phyloP scores from a whole-genome alignment of 1,284 basidiomycete species.

The Sphagnurus paluster region DNA sequence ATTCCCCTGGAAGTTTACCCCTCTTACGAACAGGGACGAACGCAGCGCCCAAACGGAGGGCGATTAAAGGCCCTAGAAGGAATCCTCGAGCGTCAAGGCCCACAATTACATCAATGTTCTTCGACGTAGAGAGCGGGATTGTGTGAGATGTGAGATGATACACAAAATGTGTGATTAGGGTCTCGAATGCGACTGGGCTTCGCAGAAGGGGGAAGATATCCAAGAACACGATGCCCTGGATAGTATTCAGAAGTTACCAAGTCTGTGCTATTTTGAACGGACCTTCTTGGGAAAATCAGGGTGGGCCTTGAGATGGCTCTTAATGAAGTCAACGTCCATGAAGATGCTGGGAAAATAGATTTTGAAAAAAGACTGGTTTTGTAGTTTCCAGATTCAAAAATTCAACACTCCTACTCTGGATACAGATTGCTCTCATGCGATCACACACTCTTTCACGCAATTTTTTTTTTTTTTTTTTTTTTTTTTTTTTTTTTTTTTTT shows the following conservation, averaged over 20 bases:
- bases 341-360: slow-evolving; percentile 9
- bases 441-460: too few species aligned
- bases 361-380: neutral
- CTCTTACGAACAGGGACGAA: slow-evolving; percentile 96
- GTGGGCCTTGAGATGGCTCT: slow-evolving; percentile 65
- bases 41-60: slow-evolving; percentile 87
- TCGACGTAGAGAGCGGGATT: slow-evolving; percentile 55
- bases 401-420: too few species aligned
- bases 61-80: slow-evolving; percentile 91
- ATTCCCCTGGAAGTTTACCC: slow-evolving; percentile 92
- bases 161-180: slow-evolving; percentile 88
- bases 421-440: too few species aligned
- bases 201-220: slow-evolving; percentile 92
- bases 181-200: slow-evolving; percentile 84
- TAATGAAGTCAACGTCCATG: slow-evolving; percentile 76
- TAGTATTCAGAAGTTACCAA: neutral
- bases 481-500: too few species aligned
- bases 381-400: too few species aligned
- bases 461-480: too few species aligned
- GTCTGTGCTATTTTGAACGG: slow-evolving; percentile 14
- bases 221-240: slow-evolving; percentile 76
- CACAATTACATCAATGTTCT: slow-evolving; percentile 92
- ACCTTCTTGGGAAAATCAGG: slow-evolving; percentile 91
- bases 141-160: slow-evolving; percentile 84
- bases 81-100: slow-evolving; percentile 97